phyloP scores from a whole-genome alignment of 2,329 filamentous ascomycete species.

The Salinomyces thailandicus region DNA sequence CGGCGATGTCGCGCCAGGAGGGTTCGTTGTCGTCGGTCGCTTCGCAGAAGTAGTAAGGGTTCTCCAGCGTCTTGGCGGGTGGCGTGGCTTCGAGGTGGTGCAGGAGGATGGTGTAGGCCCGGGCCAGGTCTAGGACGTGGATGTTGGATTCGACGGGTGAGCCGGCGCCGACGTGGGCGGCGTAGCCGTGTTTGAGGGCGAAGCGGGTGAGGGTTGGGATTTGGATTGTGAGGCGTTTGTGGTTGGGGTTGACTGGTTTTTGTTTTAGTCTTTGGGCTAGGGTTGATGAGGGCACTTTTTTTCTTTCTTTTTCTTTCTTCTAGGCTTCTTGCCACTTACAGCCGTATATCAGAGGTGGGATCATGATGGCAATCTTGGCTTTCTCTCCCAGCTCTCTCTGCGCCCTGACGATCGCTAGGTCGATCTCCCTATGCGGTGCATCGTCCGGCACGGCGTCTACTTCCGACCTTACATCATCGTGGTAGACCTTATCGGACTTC shows the following conservation, averaged over 20 bases:
- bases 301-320: too few relatives aligned
- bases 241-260: slow-evolving; percentile 24
- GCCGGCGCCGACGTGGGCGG: slow-evolving; percentile 37
- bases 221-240: slow-evolving; percentile 38
- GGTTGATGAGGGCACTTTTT: too few relatives aligned
- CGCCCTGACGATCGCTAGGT: slow-evolving; percentile 34
- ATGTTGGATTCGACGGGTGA: slow-evolving; percentile 33
- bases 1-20: slow-evolving; percentile 34
- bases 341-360: slow-evolving; percentile 41
- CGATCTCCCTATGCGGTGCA: slow-evolving; percentile 37
- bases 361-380: slow-evolving; percentile 40
- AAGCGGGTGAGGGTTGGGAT: slow-evolving; percentile 39
- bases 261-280: too few relatives aligned
- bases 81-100: slow-evolving; percentile 33
- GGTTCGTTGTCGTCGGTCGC: slow-evolving; percentile 30
- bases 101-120: slow-evolving; percentile 37
- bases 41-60: slow-evolving; percentile 44
- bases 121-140: slow-evolving; percentile 40
- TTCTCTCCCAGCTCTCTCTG: slow-evolving; percentile 28
- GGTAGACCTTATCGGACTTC: slow-evolving; percentile 32
- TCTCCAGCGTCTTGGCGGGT: slow-evolving; percentile 26
- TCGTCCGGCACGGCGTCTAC: slow-evolving; percentile 34
- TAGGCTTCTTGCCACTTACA: slow-evolving; percentile 16
- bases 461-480: slow-evolving; percentile 31
- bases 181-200: slow-evolving; percentile 39